Evolutionary conservation across 352 stramenopile genomes (phyloP), one percentile per base, ranked within the genome.

Genomic region (Plasmopara halstedii): DNA sequence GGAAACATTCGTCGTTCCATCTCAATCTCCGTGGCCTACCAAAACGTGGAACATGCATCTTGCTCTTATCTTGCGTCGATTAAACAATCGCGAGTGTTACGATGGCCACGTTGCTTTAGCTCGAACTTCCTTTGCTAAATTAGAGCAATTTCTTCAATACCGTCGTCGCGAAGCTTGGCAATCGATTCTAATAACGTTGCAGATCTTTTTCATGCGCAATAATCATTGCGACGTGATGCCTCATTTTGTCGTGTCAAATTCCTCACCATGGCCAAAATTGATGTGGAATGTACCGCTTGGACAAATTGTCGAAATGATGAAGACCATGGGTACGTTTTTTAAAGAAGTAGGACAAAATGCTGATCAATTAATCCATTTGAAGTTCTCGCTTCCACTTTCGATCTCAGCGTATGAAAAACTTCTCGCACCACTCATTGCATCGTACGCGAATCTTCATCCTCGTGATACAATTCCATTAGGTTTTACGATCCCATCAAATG

Each of bases 41-140:
- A 53, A 46, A n/a, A 60, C 48, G 7, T 67, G 58, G 53, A 53
- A 43, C 4, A 60, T 63, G 48, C 42, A 63, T 41, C 39, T 67
- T 2, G 36, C 53, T 1, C 39, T 18, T 6, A 53, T 67, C 15
- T 20, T 60, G 13, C 53, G 56, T 6, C 53, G 53, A 19, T 29
- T 67, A 8, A 23, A 53, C 9, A 47, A 21, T 43, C 47, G 53
- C 0, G 43, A 62, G 15, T 58, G 20, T 9, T 67, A 67, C 20
- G 47, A 52, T 19, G 58, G 58, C 0, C 58, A 67, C 22, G 36
- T 42, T 14, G 38, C 48, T n/a, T 17, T 63, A 29, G 48, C 44
- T 14, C 50, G 20, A 21, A 59, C 33, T 15, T 42, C 46, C 4
- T 14, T 51, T 17, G 32, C 33, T 18, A 53, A 38, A 34, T 18